phyloP scores from a whole-genome alignment of 169 alveolate genomes.

The Eimeria falciformis region DNA sequence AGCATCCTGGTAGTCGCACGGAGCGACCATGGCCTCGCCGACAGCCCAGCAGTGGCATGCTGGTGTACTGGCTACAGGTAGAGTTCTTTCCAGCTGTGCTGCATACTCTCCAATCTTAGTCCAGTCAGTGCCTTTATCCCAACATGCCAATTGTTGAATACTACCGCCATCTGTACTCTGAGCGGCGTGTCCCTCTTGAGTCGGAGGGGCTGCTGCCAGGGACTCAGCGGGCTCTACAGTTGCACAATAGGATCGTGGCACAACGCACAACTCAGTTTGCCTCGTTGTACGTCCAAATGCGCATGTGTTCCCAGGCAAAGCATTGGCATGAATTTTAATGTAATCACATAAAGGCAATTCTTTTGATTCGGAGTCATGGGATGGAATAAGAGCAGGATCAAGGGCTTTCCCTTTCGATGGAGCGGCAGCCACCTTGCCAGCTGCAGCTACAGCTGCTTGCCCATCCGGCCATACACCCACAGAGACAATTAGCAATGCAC shows the following conservation, averaged over 20 bases:
- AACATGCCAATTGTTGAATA: background rate
- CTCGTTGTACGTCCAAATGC: background rate
- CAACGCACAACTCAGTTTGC: background rate
- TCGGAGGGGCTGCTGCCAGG: background rate
- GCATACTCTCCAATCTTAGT: background rate
- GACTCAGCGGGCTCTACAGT: conserved; percentile 24
- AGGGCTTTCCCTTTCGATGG: background rate
- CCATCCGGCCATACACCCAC: conserved; percentile 6
- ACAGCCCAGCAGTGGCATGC: conserved; percentile 56
- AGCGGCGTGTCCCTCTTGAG: background rate
- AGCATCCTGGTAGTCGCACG: conserved; percentile 30
- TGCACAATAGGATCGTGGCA: conserved; percentile 49
- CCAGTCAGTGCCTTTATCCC: background rate
- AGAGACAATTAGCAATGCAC: background rate
- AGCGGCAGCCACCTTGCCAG: background rate
- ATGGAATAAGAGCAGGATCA: background rate
- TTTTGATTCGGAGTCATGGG: background rate
- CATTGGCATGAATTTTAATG: background rate
- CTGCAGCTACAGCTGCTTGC: background rate
- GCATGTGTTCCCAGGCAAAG: conserved; percentile 12
- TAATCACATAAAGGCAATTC: conserved; percentile 29
- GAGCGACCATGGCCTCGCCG: conserved; percentile 23
- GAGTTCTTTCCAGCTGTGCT: background rate
- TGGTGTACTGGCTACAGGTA: conserved; percentile 2
- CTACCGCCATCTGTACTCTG: background rate